These are phyloP conservation scores for Penicillium taxi DNA, from an alignment of 495 filamentous ascomycete genomes.

Conservation along the genomic window DNA sequence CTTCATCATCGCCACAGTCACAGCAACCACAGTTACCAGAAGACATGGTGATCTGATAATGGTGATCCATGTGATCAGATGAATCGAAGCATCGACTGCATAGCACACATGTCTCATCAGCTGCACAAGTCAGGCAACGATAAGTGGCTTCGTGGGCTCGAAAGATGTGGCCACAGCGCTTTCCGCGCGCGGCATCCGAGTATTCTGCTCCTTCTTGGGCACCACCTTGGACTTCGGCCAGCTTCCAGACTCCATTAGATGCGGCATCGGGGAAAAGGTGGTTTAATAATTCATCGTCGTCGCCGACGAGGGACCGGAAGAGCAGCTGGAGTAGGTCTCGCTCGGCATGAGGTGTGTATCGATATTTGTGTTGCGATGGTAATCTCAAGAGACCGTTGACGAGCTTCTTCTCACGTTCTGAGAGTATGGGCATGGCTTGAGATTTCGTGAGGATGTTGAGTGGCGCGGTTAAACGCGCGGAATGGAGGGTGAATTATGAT, in stretches of 20 bases:
- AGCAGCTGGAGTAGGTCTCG: slow-evolving; percentile 66
- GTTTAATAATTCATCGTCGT: slow-evolving; percentile 60
- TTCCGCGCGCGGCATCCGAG: slow-evolving; percentile 82
- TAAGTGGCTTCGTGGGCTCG: slow-evolving; percentile 87
- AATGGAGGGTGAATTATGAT: no score
- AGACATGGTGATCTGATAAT: slow-evolving; percentile 77
- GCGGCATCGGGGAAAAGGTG: slow-evolving; percentile 74
- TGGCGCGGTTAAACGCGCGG: no score
- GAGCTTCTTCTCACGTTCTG: slow-evolving; percentile 71
- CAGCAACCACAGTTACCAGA: slow-evolving; percentile 91
- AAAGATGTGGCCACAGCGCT: slow-evolving; percentile 97
- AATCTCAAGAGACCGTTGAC: slow-evolving; percentile 65
- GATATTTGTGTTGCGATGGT: slow-evolving; percentile 57
- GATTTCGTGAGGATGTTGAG: slow-evolving; percentile 2
- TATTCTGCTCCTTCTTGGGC: slow-evolving; percentile 90
- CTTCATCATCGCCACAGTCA: slow-evolving; percentile 92
- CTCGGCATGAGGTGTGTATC: slow-evolving; percentile 62
- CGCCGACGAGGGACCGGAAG: slow-evolving; percentile 74
- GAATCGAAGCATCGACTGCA: slow-evolving; percentile 90
- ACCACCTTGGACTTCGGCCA: slow-evolving; percentile 87
- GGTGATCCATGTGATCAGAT: slow-evolving; percentile 90
- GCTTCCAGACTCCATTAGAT: slow-evolving; percentile 57
- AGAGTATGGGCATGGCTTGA: slow-evolving; percentile 42
- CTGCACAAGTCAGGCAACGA: slow-evolving; percentile 83
- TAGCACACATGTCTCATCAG: slow-evolving; percentile 78